Evolutionary conservation across 768 basidiomycete genomes (phyloP).

Genomic region (Phaeolepiota aurea): DNA sequence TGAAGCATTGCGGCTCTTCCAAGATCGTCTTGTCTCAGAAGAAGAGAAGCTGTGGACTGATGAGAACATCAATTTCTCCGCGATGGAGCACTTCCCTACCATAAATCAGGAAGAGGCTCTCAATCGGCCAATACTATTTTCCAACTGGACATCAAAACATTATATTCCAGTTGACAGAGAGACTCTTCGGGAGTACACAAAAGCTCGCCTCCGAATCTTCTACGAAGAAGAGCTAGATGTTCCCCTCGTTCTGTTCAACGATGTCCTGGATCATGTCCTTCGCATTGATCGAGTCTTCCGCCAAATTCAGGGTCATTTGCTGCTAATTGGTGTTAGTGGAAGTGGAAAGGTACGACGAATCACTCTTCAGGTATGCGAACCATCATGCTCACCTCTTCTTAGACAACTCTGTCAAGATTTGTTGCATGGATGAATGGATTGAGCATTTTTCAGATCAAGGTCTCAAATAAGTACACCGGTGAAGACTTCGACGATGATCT

Average conservation of each 20-base stretch:
- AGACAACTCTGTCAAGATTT: slow-evolving; percentile 97
- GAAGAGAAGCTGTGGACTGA: slow-evolving; percentile 95
- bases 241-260: slow-evolving; percentile 95
- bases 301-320: slow-evolving; percentile 92
- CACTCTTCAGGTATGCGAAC: slow-evolving; percentile 5
- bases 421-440: slow-evolving; percentile 99
- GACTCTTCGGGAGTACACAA: slow-evolving; percentile 88
- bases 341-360: slow-evolving; percentile 97
- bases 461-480: slow-evolving; percentile 97
- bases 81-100: slow-evolving; percentile 88
- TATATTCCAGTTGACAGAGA: slow-evolving; percentile 96
- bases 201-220: slow-evolving; percentile 94
- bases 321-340: slow-evolving; percentile 96
- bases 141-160: slow-evolving; percentile 97
- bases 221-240: slow-evolving; percentile 99
- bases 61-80: slow-evolving; percentile 76
- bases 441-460: slow-evolving; percentile 99
- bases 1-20: slow-evolving; percentile 94
- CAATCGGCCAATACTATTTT: slow-evolving; percentile 86
- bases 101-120: slow-evolving; percentile 85
- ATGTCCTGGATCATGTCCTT: slow-evolving; percentile 95
- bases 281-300: slow-evolving; percentile 99
- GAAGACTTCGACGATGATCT: slow-evolving; percentile 99
- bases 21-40: slow-evolving; percentile 91
- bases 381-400: slow-evolving; percentile 6